Evolutionary conservation across 768 basidiomycete genomes (phyloP), one percentile per base, ranked within the genome.

Genomic region (Mycena galericulata): DNA sequence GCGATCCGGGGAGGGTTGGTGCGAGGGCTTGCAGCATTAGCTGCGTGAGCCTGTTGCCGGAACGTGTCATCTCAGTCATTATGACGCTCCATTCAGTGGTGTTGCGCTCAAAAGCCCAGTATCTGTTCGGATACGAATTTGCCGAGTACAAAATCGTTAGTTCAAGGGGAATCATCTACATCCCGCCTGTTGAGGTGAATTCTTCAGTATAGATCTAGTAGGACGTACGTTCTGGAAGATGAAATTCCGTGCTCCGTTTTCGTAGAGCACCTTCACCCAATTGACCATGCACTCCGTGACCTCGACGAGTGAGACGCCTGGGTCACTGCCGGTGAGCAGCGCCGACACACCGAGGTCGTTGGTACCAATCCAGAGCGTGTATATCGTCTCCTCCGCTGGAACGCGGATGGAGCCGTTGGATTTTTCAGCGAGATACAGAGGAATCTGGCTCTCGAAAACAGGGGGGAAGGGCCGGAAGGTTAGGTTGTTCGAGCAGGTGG

Each of bases 301-400:
- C 53, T 90, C 82, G 11, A 90, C 88, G 59, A 92, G 75, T 1
- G 87, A 89, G 18, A 88, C 87, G 62, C 77, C 64, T 10, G 63
- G 66, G 61, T 83, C 81, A 22, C 80, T 79, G 1, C 88, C 89
- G 0, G 87, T 88, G 14, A 91, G 69, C 32, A 92, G 79, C 6
- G 86, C 84, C 51, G 81, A 81, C 14, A 74, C 82, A 2, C 90
- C 90, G 5, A 92, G 82, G 73, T 92, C 91, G 68, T 88, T 89
- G 4, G 88, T 89, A 17, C 90, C 90, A 65, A 91, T 88, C 90
- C 90, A 92, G 9, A 91, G 79, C 1, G 88, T 87, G 74, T 88
- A 91, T 3, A 91, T 68, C 1, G 90, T 91, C 50, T 88, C 81
- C 3, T 80, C 75, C 0, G 85, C 74, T 17, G 76, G 61, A 36